Evolutionary conservation across 768 basidiomycete genomes (phyloP).

Genomic region (Mrakia blollopis): DNA sequence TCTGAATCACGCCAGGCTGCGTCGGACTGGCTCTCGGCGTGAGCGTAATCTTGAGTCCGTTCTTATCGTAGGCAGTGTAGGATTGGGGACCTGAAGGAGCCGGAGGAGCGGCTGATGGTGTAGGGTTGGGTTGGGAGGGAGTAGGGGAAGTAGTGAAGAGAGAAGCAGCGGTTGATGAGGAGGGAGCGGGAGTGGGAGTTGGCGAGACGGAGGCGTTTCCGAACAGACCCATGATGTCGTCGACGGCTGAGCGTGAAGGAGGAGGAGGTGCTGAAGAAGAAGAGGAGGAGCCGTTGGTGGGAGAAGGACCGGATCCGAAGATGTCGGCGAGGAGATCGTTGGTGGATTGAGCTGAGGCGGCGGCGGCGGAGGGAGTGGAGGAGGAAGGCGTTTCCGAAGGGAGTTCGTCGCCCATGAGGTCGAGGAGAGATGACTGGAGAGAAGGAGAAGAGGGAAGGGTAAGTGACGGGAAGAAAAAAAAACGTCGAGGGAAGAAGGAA

Average conservation of each 20-base stretch:
- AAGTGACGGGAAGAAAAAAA: not conserved
- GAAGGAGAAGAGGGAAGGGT: not conserved
- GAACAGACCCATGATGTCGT: conserved; percentile 90
- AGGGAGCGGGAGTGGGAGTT: conserved; percentile 44
- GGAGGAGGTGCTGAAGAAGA: conserved; percentile 42
- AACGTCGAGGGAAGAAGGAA: not conserved
- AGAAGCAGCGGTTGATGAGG: conserved; percentile 36
- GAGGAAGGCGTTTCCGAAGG: conserved; percentile 48
- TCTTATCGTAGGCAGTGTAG: conserved; percentile 88
- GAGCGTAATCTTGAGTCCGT: conserved; percentile 79
- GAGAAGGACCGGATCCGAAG: conserved; percentile 58
- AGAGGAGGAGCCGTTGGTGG: conserved; percentile 42
- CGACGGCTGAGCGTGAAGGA: conserved; percentile 58
- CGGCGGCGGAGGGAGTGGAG: conserved; percentile 43
- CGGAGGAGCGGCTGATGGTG: conserved; percentile 42
- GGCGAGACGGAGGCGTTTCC: conserved; percentile 48
- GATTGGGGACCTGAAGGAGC: conserved; percentile 50
- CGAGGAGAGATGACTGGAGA: conserved; percentile 48
- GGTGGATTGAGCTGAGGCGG: conserved; percentile 55
- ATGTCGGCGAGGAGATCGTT: conserved; percentile 90
- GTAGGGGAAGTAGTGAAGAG: conserved; percentile 17
- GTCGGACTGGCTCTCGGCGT: conserved; percentile 76
- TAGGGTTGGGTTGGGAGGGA: conserved; percentile 5
- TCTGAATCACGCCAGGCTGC: conserved; percentile 84
- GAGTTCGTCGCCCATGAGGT: conserved; percentile 77